Evolutionary conservation across 345 rosid species (phyloP).

Genomic region (Murraya paniculata): DNA sequence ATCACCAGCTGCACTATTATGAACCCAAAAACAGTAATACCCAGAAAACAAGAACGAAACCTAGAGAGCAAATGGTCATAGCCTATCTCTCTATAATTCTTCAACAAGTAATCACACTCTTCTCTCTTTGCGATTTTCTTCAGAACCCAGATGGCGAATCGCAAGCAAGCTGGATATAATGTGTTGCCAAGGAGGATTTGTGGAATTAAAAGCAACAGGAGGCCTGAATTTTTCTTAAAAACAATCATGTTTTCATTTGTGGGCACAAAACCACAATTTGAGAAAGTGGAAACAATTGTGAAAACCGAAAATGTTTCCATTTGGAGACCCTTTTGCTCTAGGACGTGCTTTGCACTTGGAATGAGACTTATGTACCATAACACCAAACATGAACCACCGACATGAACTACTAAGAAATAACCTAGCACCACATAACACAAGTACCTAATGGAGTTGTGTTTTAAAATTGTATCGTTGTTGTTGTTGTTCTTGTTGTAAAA

Average conservation of each 20-base stretch:
- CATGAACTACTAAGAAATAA: conserved; percentile 29
- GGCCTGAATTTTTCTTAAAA: conserved; percentile 13
- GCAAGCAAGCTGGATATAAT: conserved; percentile 12
- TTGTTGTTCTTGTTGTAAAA: neutral
- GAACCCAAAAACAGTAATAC: conserved; percentile 25
- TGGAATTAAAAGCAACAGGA: neutral
- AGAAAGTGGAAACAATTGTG: conserved; percentile 39
- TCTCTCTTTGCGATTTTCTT: conserved; percentile 12
- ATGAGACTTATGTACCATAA: conserved; percentile 17
- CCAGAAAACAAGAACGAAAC: conserved; percentile 4
- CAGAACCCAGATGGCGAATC: conserved; percentile 27
- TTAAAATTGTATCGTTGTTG: neutral
- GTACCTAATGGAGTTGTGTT: conserved; percentile 10
- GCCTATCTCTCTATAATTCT: conserved; percentile 9
- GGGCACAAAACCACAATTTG: conserved; percentile 50
- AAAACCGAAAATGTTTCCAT: conserved; percentile 41
- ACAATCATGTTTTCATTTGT: conserved; percentile 57
- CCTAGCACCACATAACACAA: conserved; percentile 28
- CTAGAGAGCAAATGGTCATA: conserved; percentile 22
- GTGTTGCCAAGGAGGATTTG: conserved; percentile 7
- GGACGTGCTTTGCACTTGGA: conserved; percentile 30
- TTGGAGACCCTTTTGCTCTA: conserved; percentile 27
- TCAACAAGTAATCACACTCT: conserved; percentile 21
- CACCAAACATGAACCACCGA: conserved; percentile 25
- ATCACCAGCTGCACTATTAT: conserved; percentile 16